Percentiles rank a stretch among this genome's conserved stretches.
These are phyloP conservation scores for Podospora pseudoanserina DNA, from an alignment of 495 filamentous ascomycete species.

Conservation along the genomic window DNA sequence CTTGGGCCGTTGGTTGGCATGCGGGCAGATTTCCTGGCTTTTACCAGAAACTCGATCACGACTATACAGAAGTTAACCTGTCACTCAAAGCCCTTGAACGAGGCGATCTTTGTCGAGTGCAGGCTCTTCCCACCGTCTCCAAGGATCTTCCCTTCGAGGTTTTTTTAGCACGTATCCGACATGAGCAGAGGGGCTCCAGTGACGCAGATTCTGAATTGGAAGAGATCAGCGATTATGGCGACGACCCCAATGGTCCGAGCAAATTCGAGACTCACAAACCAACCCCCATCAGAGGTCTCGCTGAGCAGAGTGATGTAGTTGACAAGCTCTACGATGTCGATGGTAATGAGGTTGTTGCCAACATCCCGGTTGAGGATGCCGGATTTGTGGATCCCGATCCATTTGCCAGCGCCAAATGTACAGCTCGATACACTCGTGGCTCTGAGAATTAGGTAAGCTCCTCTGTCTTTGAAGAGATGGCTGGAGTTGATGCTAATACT, in stretches of 20 bases:
- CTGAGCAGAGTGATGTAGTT: constrained; percentile 8
- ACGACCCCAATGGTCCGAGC: too few relatives aligned
- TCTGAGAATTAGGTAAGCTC: too few relatives aligned
- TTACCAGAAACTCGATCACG: too few relatives aligned
- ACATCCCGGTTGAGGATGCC: not conserved
- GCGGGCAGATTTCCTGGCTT: too few relatives aligned
- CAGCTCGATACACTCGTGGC: too few relatives aligned
- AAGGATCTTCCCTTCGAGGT: constrained; percentile 28
- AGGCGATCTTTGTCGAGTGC: constrained; percentile 32
- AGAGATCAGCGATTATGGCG: too few relatives aligned
- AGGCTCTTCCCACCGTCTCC: constrained; percentile 33
- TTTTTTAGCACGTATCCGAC: constrained; percentile 18
- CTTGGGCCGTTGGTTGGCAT: too few relatives aligned
- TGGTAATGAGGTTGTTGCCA: not conserved
- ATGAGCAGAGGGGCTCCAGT: constrained; percentile 18
- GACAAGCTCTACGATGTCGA: not conserved
- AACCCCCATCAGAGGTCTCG: constrained; percentile 15
- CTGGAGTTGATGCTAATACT: too few relatives aligned
- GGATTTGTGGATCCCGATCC: not conserved
- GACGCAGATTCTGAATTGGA: constrained; percentile 1
- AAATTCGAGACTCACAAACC: constrained; percentile 4
- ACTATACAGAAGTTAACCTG: constrained; percentile 29
- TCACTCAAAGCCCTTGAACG: constrained; percentile 39
- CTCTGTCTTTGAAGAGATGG: too few relatives aligned
- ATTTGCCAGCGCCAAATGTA: too few relatives aligned